These are phyloP conservation scores for Entomortierella chlamydospora DNA, from an alignment of 192 early-diverging fungal species.

Conservation along the genomic window DNA sequence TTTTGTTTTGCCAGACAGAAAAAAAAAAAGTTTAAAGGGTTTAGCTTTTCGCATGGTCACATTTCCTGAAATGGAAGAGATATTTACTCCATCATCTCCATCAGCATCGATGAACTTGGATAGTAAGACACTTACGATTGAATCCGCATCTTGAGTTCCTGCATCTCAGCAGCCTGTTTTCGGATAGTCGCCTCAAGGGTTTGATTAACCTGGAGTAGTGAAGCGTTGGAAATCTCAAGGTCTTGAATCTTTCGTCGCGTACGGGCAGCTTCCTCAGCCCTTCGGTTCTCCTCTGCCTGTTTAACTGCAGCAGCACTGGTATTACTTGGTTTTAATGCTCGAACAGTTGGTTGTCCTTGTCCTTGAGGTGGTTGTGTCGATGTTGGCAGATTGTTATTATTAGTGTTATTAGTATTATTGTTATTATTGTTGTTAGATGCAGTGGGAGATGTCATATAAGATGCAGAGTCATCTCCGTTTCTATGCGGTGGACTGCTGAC, in stretches of 20 bases:
- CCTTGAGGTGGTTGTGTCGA: neutral
- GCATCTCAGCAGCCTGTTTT: conserved; percentile 62
- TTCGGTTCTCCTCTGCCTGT: conserved; percentile 32
- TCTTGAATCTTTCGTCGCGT: conserved; percentile 60
- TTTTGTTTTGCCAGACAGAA: neutral
- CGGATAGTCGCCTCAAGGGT: conserved; percentile 62
- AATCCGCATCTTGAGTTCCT: conserved; percentile 57
- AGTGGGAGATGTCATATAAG: conserved; percentile 4
- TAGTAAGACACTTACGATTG: conserved; percentile 42
- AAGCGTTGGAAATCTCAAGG: conserved; percentile 68
- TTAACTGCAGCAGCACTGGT: conserved; percentile 26
- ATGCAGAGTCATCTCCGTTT: neutral
- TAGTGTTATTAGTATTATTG: conserved; percentile 3
- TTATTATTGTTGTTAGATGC: neutral
- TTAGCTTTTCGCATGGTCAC: neutral
- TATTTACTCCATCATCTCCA: no score
- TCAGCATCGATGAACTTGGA: no score
- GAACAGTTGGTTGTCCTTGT: conserved; percentile 1
- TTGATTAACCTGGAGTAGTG: conserved; percentile 61
- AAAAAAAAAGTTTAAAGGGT: neutral
- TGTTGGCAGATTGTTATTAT: neutral
- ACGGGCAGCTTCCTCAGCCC: conserved; percentile 35
- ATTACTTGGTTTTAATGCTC: conserved; percentile 7
- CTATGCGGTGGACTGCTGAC: conserved; percentile 21
- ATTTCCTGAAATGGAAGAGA: neutral